phyloP scores from a whole-genome alignment of 2,329 filamentous ascomycete genomes.

The Trichoderma koningiopsis region DNA sequence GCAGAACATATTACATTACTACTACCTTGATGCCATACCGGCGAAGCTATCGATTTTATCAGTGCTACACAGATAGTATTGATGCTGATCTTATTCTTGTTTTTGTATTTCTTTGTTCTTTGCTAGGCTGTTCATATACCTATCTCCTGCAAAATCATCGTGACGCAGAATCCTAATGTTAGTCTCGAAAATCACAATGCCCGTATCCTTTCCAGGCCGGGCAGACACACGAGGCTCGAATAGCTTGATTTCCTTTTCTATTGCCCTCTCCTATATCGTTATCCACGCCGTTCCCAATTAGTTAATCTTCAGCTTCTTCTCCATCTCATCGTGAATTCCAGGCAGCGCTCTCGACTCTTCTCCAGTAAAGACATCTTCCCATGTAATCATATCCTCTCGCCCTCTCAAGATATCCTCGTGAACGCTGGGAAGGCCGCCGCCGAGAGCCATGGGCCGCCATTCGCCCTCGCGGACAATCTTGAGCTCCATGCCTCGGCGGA shows the following conservation, averaged over 20 bases:
- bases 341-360: constrained; percentile 71
- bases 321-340: constrained; percentile 89
- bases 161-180: neutral
- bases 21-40: neutral
- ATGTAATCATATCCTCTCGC: constrained; percentile 73
- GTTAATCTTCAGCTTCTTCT: constrained; percentile 80
- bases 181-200: neutral
- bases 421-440: constrained; percentile 62
- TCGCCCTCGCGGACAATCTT: constrained; percentile 80
- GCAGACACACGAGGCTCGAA: neutral
- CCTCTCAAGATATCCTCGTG: constrained; percentile 90
- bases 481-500: constrained; percentile 92
- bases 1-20: constrained; percentile 2
- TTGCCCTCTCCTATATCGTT: neutral
- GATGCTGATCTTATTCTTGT: neutral
- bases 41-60: neutral
- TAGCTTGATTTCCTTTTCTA: neutral
- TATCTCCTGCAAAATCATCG: neutral
- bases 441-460: constrained; percentile 75
- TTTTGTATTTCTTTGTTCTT: neutral
- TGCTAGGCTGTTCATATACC: neutral
- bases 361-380: constrained; percentile 92
- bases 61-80: neutral
- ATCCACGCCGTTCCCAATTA: constrained; percentile 7
- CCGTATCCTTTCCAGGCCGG: neutral